Base-by-base conservation (phyloP, 768 basidiomycete species). In the Termitomyces sp. region DNA sequence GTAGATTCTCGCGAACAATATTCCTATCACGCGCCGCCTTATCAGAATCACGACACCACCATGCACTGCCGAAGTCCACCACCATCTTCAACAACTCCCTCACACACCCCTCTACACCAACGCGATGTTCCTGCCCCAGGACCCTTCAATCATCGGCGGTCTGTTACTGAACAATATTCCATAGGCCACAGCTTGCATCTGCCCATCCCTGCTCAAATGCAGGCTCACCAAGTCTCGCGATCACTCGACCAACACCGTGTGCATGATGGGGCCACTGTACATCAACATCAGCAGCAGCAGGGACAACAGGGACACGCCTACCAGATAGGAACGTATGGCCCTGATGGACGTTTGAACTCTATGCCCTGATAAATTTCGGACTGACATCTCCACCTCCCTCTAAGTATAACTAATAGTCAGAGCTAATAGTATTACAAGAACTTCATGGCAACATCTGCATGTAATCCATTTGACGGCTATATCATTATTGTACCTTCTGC, bases 81-180 rank as follows among this genome's bases (percentile, higher is more conserved):
- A 22, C 75, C 77, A 16, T 38, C 53, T 33, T 53, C 57, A 23
- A 33, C 75, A 45, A 66, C 72, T 27, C 62, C 75, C 31, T 68
- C 71, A 6, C 66, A 76, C 35, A 67, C 68, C 48, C 74, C 76
- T 48, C 63, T 70, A 29, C 67, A 66, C 38, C 68, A 76, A 32
- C 74, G 75, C 7, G 77, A 81, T 50, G 68, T 74, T 9, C 64
- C 78, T 39, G 60, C 79, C 53, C 69, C 40, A 3, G 47, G 38
- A 3, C 22, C 80, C 13, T 86, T 79, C 63, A 75, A 76, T 38
- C 82, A 81, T 59, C 76, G 84, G 56, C 78, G 85, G 48, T 75
- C 83, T 36, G 70, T 80, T 48, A 82, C 81, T 29, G 85, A 85
- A 59, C 74, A 74, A 16, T 82, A 76, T 66, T 70, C 79, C 35